phyloP scores from a whole-genome alignment of 2,329 filamentous ascomycete genomes.

The Alternaria sp. region DNA sequence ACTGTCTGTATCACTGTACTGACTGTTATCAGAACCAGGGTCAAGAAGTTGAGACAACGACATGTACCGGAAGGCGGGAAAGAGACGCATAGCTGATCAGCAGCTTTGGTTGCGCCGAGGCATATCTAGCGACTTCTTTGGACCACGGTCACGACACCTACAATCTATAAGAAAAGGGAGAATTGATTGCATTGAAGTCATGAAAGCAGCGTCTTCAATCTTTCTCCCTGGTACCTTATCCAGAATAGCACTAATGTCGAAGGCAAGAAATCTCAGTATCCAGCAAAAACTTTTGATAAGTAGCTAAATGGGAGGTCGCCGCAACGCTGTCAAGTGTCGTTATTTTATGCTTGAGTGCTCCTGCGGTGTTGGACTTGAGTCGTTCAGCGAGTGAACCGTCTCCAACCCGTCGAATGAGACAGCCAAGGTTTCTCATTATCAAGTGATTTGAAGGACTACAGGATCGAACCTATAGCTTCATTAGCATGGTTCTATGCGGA shows the following conservation, averaged over 20 bases:
- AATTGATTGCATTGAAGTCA: neutral
- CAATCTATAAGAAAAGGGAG: neutral
- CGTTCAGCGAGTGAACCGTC: neutral
- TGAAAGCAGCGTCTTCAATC: neutral
- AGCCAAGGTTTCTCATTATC: neutral
- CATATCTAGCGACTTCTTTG: neutral
- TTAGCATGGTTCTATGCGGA: neutral
- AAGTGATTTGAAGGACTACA: too few species aligned
- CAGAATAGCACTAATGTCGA: neutral
- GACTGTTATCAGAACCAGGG: neutral
- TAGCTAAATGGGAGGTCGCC: neutral
- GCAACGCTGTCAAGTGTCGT: neutral
- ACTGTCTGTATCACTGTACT: neutral
- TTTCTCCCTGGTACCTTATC: too few species aligned
- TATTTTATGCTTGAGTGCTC: neutral
- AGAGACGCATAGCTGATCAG: neutral
- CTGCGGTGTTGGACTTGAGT: too few species aligned
- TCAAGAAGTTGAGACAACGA: too few species aligned
- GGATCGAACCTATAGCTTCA: too few species aligned
- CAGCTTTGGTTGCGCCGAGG: neutral
- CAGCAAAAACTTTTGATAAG: neutral
- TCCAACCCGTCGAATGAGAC: neutral
- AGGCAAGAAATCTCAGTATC: neutral
- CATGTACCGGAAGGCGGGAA: too few species aligned
- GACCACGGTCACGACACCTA: accelerated